phyloP scores from a whole-genome alignment of 164 flowering plant genomes.

The Magnolia sinica region DNA sequence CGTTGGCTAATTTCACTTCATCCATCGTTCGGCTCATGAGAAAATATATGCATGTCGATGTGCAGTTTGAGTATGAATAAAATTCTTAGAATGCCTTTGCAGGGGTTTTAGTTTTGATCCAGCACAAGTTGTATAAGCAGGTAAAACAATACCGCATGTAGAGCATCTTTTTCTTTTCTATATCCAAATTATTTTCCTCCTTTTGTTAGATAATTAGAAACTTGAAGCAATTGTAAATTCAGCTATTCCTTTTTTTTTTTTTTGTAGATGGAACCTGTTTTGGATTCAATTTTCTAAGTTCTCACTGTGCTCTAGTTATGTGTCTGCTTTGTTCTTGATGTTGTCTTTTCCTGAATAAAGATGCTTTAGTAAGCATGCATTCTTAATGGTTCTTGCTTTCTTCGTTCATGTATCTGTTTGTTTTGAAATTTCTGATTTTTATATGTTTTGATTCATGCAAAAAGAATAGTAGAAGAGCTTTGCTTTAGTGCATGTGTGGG shows the following conservation, averaged over 20 bases:
- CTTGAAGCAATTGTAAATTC: constrained; percentile 16
- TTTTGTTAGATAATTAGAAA: background rate
- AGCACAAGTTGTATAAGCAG: constrained; percentile 16
- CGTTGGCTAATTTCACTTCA: constrained; percentile 33
- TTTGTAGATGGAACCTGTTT: constrained; percentile 11
- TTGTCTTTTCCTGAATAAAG: background rate
- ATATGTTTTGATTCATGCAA: background rate
- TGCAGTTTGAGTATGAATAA: constrained; percentile 71
- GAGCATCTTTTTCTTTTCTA: constrained; percentile 9
- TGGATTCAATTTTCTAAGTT: constrained; percentile 4
- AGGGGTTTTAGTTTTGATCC: constrained; percentile 21
- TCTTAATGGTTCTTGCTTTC: background rate
- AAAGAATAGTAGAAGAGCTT: too few relatives aligned
- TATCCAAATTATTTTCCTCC: background rate
- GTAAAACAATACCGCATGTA: constrained; percentile 13
- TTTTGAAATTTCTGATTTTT: background rate
- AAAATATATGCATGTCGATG: constrained; percentile 52
- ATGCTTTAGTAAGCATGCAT: background rate
- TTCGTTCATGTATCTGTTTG: background rate
- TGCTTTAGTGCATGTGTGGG: too few relatives aligned
- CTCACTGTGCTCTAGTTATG: background rate
- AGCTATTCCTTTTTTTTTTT: constrained; percentile 6
- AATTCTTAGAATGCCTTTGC: constrained; percentile 10
- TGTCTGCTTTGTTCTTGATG: background rate
- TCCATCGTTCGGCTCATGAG: constrained; percentile 40